phyloP scores from a whole-genome alignment of 1,284 basidiomycete species.

The Fomes fomentarius region DNA sequence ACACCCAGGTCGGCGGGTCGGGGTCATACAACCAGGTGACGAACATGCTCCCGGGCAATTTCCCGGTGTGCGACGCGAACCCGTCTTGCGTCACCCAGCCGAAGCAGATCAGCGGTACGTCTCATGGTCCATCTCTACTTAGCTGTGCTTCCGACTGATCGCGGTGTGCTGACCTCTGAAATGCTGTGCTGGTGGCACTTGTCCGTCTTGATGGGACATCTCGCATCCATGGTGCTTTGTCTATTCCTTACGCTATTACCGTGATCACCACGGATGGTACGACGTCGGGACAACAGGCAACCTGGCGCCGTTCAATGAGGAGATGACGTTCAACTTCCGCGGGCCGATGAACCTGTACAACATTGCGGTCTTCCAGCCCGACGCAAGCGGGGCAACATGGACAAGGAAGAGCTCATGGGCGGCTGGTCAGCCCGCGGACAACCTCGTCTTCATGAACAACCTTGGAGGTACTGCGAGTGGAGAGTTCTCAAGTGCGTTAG shows the following conservation, averaged over 20 bases:
- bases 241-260: too few relatives aligned
- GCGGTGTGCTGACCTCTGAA: too few relatives aligned
- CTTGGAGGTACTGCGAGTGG: conserved; percentile 32
- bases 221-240: too few relatives aligned
- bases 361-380: conserved; percentile 36
- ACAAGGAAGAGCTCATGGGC: conserved; percentile 29
- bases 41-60: conserved; percentile 31
- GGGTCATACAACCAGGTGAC: conserved; percentile 35
- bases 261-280: too few relatives aligned
- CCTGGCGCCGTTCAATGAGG: conserved; percentile 37
- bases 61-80: conserved; percentile 31
- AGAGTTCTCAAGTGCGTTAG: conserved; percentile 31
- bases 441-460: conserved; percentile 39
- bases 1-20: conserved; percentile 34
- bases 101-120: conserved; percentile 30
- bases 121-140: not conserved
- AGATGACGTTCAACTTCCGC: conserved; percentile 35
- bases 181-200: not conserved
- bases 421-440: conserved; percentile 24
- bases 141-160: not conserved
- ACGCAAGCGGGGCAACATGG: conserved; percentile 28
- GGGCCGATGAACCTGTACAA: conserved; percentile 35
- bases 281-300: conserved; percentile 22
- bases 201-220: too few relatives aligned
- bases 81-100: conserved; percentile 29